phyloP scores from a whole-genome alignment of 305 asterid species.

The Fraxinus greggii region DNA sequence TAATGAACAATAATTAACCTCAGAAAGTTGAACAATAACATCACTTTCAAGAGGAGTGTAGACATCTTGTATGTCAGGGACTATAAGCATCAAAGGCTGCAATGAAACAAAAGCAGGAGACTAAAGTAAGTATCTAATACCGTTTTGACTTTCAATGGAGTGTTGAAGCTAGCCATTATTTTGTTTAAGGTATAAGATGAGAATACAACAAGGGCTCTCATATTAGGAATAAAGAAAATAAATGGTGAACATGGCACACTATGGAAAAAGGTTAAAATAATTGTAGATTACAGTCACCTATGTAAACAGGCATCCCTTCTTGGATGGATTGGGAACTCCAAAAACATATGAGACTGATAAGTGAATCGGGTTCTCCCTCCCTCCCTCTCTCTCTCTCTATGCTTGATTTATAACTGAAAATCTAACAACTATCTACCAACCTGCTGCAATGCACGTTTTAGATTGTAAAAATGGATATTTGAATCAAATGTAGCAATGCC shows the following conservation, averaged over 20 bases:
- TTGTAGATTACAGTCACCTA: conserved; percentile 7
- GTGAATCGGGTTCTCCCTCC: too few relatives aligned
- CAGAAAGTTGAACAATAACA: conserved; percentile 85
- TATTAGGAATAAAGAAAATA: conserved; percentile 13
- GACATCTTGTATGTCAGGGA: conserved; percentile 95
- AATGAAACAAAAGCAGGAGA: conserved; percentile 30
- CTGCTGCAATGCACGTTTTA: conserved; percentile 87
- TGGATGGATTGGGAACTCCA: not conserved
- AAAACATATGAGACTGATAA: conserved; percentile 4
- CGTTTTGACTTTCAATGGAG: conserved; percentile 8
- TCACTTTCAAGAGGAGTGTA: conserved; percentile 95
- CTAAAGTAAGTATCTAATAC: conserved; percentile 21
- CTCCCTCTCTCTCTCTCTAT: not conserved
- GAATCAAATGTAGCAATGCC: conserved; percentile 98
- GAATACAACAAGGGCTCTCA: conserved; percentile 11
- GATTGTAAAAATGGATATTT: conserved; percentile 91
- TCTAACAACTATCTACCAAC: conserved; percentile 36
- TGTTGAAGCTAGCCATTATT: conserved; percentile 6
- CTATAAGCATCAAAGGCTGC: conserved; percentile 99
- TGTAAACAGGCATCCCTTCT: not conserved
- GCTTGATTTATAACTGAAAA: conserved; percentile 16
- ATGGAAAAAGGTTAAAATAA: not conserved
- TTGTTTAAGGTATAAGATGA: conserved; percentile 17
- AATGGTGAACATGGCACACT: conserved; percentile 3
- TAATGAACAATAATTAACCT: conserved; percentile 54